Percentiles rank a stretch among this genome's conserved stretches.
Evolutionary conservation across 2,329 filamentous ascomycete species (phyloP).

Genomic region (Cercospora canescens): DNA sequence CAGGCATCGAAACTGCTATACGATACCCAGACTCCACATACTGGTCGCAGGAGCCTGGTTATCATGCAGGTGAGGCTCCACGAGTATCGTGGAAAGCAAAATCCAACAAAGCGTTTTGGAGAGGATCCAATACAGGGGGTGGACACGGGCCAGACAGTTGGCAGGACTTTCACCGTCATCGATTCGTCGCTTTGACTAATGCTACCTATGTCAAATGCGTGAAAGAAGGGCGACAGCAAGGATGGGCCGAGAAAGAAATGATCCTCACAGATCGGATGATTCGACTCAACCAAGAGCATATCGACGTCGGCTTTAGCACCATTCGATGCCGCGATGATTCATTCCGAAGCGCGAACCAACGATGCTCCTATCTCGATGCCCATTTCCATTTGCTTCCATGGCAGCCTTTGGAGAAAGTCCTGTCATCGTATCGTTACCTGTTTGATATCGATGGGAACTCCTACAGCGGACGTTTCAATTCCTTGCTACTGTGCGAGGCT

Average conservation of each 20-base stretch:
- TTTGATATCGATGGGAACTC: conserved; percentile 71
- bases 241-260: neutral
- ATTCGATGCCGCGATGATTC: neutral
- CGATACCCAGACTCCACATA: neutral
- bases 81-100: neutral
- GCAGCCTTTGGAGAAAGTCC: neutral
- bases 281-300: neutral
- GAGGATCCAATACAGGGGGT: neutral
- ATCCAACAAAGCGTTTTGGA: neutral
- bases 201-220: neutral
- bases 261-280: neutral
- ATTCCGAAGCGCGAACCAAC: neutral
- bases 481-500: conserved; percentile 67
- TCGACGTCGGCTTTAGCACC: neutral
- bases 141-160: neutral
- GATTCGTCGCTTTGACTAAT: neutral
- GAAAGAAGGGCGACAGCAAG: neutral
- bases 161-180: neutral
- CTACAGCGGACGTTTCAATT: conserved; percentile 42
- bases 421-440: neutral
- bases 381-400: neutral
- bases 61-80: neutral
- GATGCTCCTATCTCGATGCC: neutral
- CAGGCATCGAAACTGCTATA: neutral
- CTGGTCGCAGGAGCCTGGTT: neutral